These are phyloP conservation scores for Setaria viridis DNA, from an alignment of 202 grass and related monocot species.

Conservation along the genomic window DNA sequence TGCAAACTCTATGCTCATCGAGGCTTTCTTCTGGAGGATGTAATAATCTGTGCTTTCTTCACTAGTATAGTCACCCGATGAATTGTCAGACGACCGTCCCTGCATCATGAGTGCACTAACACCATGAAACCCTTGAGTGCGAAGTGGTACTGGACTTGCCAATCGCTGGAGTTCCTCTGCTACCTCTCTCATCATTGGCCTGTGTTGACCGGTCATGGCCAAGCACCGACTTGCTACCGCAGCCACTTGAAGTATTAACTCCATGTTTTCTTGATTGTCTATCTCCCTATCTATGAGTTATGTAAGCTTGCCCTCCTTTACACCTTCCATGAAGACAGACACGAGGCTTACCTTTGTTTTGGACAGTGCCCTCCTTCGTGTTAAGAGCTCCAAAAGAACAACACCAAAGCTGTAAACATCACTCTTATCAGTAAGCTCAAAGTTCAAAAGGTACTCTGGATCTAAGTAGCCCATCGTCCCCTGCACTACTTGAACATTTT, in stretches of 20 bases:
- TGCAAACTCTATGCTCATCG: too few species aligned
- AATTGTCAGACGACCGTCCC: too few species aligned
- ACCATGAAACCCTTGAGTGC: too few species aligned
- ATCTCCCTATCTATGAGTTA: constrained; percentile 25
- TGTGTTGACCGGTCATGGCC: neutral
- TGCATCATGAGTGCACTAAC: too few species aligned
- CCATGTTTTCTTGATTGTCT: neutral
- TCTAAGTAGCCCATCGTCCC: constrained; percentile 55
- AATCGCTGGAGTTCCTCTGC: too few species aligned
- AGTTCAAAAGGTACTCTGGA: constrained; percentile 49
- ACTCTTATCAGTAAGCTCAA: constrained; percentile 49
- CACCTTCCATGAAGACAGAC: neutral
- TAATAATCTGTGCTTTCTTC: too few species aligned
- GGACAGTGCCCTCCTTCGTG: constrained; percentile 32
- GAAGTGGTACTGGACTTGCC: too few species aligned
- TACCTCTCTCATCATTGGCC: too few species aligned
- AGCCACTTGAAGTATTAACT: neutral
- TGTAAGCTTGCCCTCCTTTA: constrained; percentile 16
- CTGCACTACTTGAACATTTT: constrained; percentile 20
- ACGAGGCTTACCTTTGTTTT: constrained; percentile 23
- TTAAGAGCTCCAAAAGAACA: constrained; percentile 52
- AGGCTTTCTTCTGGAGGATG: too few species aligned
- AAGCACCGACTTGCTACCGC: neutral
- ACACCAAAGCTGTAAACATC: constrained; percentile 65
- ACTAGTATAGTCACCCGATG: too few species aligned